Evolutionary conservation across 2,329 filamentous ascomycete genomes (phyloP), one percentile per base, ranked within the genome.

Genomic region (Neonectria magnoliae): DNA sequence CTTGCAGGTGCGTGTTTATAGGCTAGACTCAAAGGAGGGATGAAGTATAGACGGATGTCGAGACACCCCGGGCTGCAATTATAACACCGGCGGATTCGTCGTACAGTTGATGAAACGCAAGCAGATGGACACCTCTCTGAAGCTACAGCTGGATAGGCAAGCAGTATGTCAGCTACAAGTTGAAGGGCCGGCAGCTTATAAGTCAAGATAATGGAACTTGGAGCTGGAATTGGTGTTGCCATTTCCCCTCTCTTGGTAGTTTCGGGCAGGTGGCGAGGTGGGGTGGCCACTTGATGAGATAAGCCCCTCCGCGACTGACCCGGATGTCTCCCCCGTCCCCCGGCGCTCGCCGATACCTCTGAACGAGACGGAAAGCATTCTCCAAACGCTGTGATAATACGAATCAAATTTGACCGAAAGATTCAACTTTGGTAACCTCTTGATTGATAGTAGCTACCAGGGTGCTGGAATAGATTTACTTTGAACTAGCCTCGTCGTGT

Each of bases 271-370:
- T 27, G 38, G 18, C 45, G 22, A 42, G 20, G 33, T 54, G 51
- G 51, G 51, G 51, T 54, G 13, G 29, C 29, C 16, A 20, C 20
- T 8, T 42, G 51, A 42, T 51, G 69, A 71, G 69, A 71, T 71
- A 71, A 71, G 70, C 70, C 45, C 55, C 14, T 57, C 48, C 31
- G 5, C n/a, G n/a, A 31, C 36, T 14, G 14, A 38, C 36, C 36
- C 36, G 47, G 47, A 50, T 27, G 25, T 14, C 48, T 51, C 29
- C 18, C 31, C n/a, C 7, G 10, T 14, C 29, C 29, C 2, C 31
- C 48, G 48, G 48, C n/a, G 29, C 6, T 9, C 27, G 48, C 48
- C 48, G 48, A 33, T 20, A 16, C 18, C 10, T 16, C 2, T 27
- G 38, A 42, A 3, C 4, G 38, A 42, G 38, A 10, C n/a, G 10